phyloP scores from a whole-genome alignment of 2,329 filamentous ascomycete species.

The Colletotrichum sp. region DNA sequence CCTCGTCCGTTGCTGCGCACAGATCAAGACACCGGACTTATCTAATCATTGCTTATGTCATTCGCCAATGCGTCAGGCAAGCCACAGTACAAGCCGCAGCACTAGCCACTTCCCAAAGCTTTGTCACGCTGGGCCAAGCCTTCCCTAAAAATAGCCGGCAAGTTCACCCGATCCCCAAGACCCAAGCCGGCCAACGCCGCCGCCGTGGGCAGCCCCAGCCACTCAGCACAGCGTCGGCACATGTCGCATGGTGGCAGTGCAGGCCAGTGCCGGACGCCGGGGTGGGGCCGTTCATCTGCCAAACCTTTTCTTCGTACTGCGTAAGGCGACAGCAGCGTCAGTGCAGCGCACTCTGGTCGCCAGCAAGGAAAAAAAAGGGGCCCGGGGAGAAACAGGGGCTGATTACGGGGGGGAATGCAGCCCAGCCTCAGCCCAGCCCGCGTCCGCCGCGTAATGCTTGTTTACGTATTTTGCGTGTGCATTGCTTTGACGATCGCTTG shows the following conservation, averaged over 20 bases:
- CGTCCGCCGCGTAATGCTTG: constrained; percentile 17
- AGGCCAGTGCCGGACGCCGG: neutral
- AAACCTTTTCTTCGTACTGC: neutral
- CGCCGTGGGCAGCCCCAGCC: neutral
- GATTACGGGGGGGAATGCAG: constrained; percentile 10
- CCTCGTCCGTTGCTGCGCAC: neutral
- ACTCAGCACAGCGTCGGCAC: neutral
- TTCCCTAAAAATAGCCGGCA: neutral
- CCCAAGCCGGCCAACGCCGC: neutral
- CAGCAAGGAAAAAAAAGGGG: neutral
- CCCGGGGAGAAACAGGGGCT: neutral
- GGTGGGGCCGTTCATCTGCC: constrained; percentile 5
- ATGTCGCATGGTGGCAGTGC: constrained; percentile 13
- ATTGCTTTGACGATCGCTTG: neutral
- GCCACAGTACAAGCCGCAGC: neutral
- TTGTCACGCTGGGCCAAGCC: neutral
- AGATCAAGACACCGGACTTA: constrained; percentile 62
- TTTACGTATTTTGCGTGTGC: neutral
- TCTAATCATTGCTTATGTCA: neutral
- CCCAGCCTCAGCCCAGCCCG: constrained; percentile 20
- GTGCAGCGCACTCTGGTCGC: constrained; percentile 3
- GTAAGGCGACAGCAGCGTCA: neutral
- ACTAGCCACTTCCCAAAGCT: neutral
- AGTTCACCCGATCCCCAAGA: neutral
- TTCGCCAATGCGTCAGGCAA: neutral